phyloP scores from a whole-genome alignment of 164 flowering plant species.

The Aristolochia californica region DNA sequence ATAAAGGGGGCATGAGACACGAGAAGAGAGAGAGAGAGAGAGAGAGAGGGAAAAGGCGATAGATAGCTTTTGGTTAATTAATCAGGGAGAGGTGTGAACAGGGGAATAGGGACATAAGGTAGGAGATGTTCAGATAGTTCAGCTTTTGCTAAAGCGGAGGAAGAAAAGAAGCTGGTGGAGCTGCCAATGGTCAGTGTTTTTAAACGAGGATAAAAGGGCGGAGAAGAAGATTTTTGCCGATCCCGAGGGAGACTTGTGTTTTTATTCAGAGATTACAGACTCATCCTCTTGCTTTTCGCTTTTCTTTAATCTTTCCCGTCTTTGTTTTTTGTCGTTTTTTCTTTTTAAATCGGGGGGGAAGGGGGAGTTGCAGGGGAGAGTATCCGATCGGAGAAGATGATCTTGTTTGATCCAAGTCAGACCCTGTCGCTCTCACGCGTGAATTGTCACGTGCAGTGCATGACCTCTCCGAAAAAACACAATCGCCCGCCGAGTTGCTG shows the following conservation, averaged over 20 bases:
- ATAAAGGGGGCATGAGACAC: neutral
- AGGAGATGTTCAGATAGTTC: neutral
- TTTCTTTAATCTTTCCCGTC: neutral
- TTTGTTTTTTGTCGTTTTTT: no score
- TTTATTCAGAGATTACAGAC: neutral
- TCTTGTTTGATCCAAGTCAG: neutral
- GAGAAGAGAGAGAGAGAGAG: neutral
- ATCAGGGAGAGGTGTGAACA: no score
- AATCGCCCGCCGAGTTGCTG: no score
- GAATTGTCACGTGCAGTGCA: slow-evolving; percentile 6
- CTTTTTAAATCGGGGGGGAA: neutral
- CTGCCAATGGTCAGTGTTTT: no score
- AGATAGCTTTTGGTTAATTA: slow-evolving; percentile 1
- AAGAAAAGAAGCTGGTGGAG: neutral
- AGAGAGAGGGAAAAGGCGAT: no score
- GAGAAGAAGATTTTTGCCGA: no score
- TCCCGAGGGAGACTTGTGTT: neutral
- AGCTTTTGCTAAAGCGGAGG: slow-evolving; percentile 5
- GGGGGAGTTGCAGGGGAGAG: neutral
- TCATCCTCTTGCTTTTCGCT: neutral
- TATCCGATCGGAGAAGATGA: neutral
- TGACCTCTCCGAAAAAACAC: no score
- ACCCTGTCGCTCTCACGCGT: slow-evolving; percentile 5
- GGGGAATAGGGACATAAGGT: neutral
- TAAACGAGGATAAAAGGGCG: no score